Evolutionary conservation across 768 basidiomycete genomes (phyloP).

Genomic region (Porphyrellus cyaneotinctus): DNA sequence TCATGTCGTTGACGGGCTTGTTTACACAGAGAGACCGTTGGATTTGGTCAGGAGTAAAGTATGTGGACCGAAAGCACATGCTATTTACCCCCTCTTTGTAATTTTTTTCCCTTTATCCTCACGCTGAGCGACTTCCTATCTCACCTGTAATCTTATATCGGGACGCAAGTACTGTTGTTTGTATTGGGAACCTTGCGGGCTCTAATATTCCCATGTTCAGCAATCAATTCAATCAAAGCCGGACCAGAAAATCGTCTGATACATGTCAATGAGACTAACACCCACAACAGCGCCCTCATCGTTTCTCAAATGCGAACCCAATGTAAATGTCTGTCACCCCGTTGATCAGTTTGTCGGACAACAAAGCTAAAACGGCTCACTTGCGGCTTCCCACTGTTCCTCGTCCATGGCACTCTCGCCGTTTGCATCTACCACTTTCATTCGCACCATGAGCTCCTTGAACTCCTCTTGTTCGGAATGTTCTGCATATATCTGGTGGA

Average conservation of each 20-base stretch:
- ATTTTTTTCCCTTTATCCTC: constrained; percentile 3
- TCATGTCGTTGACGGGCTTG: constrained; percentile 14
- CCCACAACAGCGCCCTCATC: constrained; percentile 17
- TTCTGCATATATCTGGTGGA: constrained; percentile 84
- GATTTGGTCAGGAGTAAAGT: constrained; percentile 87
- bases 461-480: constrained; percentile 79
- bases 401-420: constrained; percentile 92
- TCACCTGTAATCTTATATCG: constrained; percentile 31
- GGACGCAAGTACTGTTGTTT: constrained; percentile 18
- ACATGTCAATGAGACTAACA: background rate
- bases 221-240: constrained; percentile 2
- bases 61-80: constrained; percentile 1
- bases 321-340: constrained; percentile 78
- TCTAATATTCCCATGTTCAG: constrained; percentile 3
- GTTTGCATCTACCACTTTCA: constrained; percentile 85
- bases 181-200: background rate
- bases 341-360: background rate
- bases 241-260: constrained; percentile 5
- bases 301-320: constrained; percentile 87
- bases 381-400: constrained; percentile 98
- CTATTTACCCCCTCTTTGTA: constrained; percentile 14
- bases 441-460: constrained; percentile 74
- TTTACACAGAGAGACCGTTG: constrained; percentile 75
- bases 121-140: constrained; percentile 22
- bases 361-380: constrained; percentile 47